A percentile compares a stretch with the other conserved stretches of the same genome.
phyloP scores from a whole-genome alignment of 2,329 filamentous ascomycete species.

The Talaromyces atroroseus region DNA sequence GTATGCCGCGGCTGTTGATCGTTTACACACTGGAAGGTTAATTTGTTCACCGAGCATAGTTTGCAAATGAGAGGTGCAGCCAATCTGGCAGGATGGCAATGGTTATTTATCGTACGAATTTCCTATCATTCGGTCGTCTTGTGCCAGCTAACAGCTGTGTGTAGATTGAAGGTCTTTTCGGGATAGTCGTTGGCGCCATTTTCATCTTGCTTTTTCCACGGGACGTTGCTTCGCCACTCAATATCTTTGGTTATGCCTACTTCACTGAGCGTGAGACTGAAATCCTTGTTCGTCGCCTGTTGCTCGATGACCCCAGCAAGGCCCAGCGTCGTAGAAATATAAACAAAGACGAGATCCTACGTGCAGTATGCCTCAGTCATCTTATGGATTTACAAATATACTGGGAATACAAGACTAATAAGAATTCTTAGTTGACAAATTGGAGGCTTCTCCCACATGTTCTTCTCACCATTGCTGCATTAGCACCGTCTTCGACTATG shows the following conservation, averaged over 20 bases:
- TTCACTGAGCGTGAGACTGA: background rate
- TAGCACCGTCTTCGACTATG: conserved; percentile 46
- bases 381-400: conserved; percentile 39
- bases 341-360: background rate
- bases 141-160: background rate
- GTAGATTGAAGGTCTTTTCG: conserved; percentile 9
- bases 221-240: conserved; percentile 24
- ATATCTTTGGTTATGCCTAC: background rate
- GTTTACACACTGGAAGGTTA: background rate
- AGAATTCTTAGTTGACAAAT: conserved; percentile 36
- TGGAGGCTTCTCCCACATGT: conserved; percentile 49
- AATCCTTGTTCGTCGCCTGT: background rate
- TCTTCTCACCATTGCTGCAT: conserved; percentile 41
- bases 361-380: background rate
- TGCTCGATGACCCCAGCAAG: background rate
- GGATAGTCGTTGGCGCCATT: conserved; percentile 7
- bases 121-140: conserved; percentile 39
- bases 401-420: background rate
- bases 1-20: background rate
- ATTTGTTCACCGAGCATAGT: conserved; percentile 28
- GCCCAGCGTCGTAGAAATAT: background rate
- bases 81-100: conserved; percentile 47
- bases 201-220: conserved; percentile 30
- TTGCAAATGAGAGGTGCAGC: conserved; percentile 47
- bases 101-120: conserved; percentile 47